Base-by-base conservation (phyloP, 495 filamentous ascomycete genomes). In the Glutinoglossum americanum region DNA sequence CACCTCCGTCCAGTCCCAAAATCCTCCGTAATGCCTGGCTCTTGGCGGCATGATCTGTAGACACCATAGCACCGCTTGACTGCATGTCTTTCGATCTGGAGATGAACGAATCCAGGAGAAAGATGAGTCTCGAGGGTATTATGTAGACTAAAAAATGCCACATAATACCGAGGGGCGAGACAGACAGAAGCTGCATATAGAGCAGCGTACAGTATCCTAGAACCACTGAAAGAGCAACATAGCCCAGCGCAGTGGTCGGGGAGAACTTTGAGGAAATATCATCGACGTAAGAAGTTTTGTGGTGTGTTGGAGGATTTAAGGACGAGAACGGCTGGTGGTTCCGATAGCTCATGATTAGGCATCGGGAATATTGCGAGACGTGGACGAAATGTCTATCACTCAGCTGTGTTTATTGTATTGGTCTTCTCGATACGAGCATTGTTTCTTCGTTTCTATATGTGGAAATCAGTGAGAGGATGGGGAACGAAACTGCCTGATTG, bases 1-100 rank as follows among this genome's bases (percentile, higher is more conserved):
- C 71, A 56, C 65, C 70, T 39, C 70, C 75, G 54, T 83, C 77
- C 56, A 89, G 64, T 0, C 85, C 79, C 41, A 92, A 64, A 49
- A 87, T 74, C 47, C 79, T 77, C 62, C 75, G 71, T 69, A 90
- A 74, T 7, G 77, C 73, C 59, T 84, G 80, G 63, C 77, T 82
- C 67, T 90, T 93, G 8, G 69, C 71, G 23, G 72, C 74, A 65
- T 79, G 74, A 59, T 62, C 69, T 21, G 58, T 37, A 10, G 68
- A 55, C 57, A 6, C 63, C 58, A 25, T 9, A 7, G 23, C 19
- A 5, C 9, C 54, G 17, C 26, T 21, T 17, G 35, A 19, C 30
- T 41, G 33, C 19, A 35, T 35, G 44, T 13, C 33, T 27, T n/a
- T 4, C 4, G 49, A 30, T 6, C 39, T 13, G 55, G 55, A 27